Evolutionary conservation across 164 flowering plant genomes (phyloP), one percentile per base, ranked within the genome.

Genomic region (Vitis rupestris): DNA sequence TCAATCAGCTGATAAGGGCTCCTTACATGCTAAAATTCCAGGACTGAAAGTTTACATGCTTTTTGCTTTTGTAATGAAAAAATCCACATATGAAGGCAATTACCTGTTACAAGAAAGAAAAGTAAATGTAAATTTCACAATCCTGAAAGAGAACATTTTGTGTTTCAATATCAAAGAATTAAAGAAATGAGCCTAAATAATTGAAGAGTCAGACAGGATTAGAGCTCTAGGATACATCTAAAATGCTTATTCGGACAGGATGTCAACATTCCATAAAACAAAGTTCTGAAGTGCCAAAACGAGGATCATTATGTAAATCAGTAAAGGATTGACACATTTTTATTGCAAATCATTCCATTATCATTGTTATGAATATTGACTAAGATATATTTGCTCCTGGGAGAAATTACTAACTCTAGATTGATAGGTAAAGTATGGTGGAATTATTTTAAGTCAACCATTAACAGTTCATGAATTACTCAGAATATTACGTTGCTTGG

Each of bases 11-110:
- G 58, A 30, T 47, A 60, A 65, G 65, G 66, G n/a, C 16, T 66
- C 10, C 95, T 81, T 78, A 90, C 97, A 87, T 87, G 97, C 90
- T 92, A 75, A 92, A 85, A 83, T 81, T 92, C 95, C 90, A 92
- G 58, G 87, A 72, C 77, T 81, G 90, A 76, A 87, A 73, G 82
- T 77, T 81, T 8, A 82, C 74, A 58, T 79, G 85, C 57, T 66
- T 87, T 70, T 77, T 81, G 63, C 82, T 79, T n/a, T 79, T 83
- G 63, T 85, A 88, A 73, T 92, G 92, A 76, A 87, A 37, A 72
- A 81, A 84, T 72, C 92, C 98, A 53, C 97, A 94, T 47, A 89
- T 60, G 52, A 92, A 90, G n/a, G 98, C 97, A 66, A 87, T 88
- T 60, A 85, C 77, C 98, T 94, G 92, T 50, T 17, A 63, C 59